A percentile compares a stretch with the other conserved stretches of the same genome.
Conservation (phyloP, 108 stramenopile species). For the Schizochytrium sp. region DNA sequence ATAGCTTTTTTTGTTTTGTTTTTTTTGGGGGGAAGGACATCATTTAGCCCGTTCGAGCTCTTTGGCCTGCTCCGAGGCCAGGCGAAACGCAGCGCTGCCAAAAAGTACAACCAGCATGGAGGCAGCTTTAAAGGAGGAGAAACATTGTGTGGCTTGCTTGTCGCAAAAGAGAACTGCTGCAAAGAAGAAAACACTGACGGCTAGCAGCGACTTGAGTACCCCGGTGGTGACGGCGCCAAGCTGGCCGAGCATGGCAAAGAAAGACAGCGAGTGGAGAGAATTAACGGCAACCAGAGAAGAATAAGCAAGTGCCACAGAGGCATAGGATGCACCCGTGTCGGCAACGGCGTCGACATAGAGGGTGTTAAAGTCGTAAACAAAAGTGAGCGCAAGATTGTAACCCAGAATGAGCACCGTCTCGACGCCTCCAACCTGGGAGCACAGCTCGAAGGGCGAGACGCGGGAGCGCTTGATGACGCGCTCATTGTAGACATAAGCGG, state of each 20-base stretch:
- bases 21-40: too few relatives aligned
- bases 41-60: neutral
- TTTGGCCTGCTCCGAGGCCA: neutral
- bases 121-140: neutral
- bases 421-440: neutral
- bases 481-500: neutral
- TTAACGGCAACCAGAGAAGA: neutral
- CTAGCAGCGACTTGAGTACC: neutral
- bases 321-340: neutral
- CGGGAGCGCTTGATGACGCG: neutral
- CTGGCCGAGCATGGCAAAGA: conserved; percentile 18
- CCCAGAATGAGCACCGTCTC: neutral
- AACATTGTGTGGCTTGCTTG: neutral
- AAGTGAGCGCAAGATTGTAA: neutral
- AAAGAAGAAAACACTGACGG: neutral
- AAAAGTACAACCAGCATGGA: neutral
- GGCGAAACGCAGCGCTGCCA: neutral
- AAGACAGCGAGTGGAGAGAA: neutral
- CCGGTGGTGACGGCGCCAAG: conserved; percentile 4
- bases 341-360: neutral
- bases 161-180: neutral
- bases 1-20: too few relatives aligned
- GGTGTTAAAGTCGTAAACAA: neutral
- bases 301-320: neutral
- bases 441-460: neutral